Conservation (phyloP, 257 asterid species). For the Scutellaria baicalensis region DNA sequence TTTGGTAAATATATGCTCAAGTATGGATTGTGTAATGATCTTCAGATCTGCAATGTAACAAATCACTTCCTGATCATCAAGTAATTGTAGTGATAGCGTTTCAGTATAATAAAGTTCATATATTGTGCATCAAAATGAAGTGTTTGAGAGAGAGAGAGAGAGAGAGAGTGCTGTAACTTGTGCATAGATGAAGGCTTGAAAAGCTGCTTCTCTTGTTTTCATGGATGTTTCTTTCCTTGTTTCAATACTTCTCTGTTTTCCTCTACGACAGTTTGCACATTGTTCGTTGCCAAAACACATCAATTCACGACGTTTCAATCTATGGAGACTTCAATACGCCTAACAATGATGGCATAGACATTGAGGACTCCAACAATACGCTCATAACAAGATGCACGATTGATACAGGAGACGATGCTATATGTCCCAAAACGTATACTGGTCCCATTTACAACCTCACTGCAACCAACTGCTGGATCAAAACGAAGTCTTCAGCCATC, state of each 20-base stretch:
- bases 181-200: neutral
- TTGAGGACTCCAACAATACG: slow-evolving; percentile 86
- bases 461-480: slow-evolving; percentile 74
- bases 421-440: slow-evolving; percentile 76
- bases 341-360: slow-evolving; percentile 87
- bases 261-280: slow-evolving; percentile 61
- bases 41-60: too few species aligned
- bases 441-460: slow-evolving; percentile 68
- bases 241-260: neutral
- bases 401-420: slow-evolving; percentile 95
- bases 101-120: too few species aligned
- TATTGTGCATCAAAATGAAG: too few species aligned
- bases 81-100: too few species aligned
- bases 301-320: slow-evolving; percentile 57
- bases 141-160: too few species aligned
- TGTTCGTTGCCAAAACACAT: slow-evolving; percentile 60
- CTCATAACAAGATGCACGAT: slow-evolving; percentile 64
- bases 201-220: neutral
- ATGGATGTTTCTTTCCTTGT: neutral
- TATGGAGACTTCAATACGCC: slow-evolving; percentile 83
- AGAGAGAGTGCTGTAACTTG: too few species aligned
- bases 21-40: neutral
- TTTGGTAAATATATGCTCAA: neutral
- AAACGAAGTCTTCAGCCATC: slow-evolving; percentile 85
- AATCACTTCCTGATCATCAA: too few species aligned